Percentiles rank a stretch among this genome's conserved stretches.
These are phyloP conservation scores for Lachnellula occidentalis DNA, from an alignment of 2,329 filamentous ascomycete species.

Conservation along the genomic window DNA sequence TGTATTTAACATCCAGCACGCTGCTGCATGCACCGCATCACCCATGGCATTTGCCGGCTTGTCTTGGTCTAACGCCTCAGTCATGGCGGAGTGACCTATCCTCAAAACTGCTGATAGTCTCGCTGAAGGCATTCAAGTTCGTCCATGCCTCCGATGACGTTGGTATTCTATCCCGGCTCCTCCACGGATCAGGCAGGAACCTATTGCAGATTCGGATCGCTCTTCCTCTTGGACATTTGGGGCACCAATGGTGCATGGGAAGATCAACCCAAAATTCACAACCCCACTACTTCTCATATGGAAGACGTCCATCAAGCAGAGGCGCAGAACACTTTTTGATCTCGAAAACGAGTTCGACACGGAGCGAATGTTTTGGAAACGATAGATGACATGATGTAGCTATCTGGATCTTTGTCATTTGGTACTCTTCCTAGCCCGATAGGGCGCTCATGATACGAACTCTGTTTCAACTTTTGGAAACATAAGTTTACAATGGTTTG, in stretches of 20 bases:
- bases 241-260: neutral
- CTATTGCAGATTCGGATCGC: neutral
- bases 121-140: slow-evolving; percentile 4
- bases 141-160: neutral
- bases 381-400: neutral
- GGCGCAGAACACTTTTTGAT: slow-evolving; percentile 1
- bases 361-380: neutral
- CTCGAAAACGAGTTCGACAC: slow-evolving; percentile 1
- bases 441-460: too few species aligned
- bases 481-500: too few species aligned
- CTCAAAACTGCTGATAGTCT: slow-evolving; percentile 1
- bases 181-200: slow-evolving; percentile 1
- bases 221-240: neutral
- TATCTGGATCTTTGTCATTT: neutral
- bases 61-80: slow-evolving; percentile 3
- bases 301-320: neutral
- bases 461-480: too few species aligned
- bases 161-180: neutral
- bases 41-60: neutral
- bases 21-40: slow-evolving; percentile 2
- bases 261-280: slow-evolving; percentile 1
- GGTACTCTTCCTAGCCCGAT: too few species aligned
- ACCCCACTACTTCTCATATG: neutral
- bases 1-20: slow-evolving; percentile 4
- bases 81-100: neutral